Evolutionary conservation across 192 early-diverging fungal species (phyloP), one percentile per base, ranked within the genome.

Genomic region (Rhizophagus clarus): DNA sequence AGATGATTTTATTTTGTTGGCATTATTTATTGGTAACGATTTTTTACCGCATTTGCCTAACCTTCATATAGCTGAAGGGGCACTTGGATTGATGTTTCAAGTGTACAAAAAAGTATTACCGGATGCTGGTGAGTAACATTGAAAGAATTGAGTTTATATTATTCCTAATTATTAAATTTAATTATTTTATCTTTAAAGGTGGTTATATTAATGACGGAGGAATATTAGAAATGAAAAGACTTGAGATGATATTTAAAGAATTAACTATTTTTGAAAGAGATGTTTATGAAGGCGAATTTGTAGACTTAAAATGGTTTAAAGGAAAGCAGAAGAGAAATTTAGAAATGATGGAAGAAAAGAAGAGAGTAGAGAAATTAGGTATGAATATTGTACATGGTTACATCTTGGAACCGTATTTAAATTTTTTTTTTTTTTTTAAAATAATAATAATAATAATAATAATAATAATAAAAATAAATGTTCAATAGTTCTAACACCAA

Each of bases 11-110:
- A 92, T 98, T 3, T 88, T 99, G 31, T 88, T 98, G 81, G 93
- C 91, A 68, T 92, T 98, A 85, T 96, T 99, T 85, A 93, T 99
- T 32, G 98, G 98, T 70, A 99, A 99, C 84, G 98, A 99, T 85
- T 99, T 98, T 84, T 82, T 99, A 78, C 98, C 98, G 61, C 95
- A 95, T 84, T 82, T 99, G 51, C 97, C 97, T 49, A 94, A 93
- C 76, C 87, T 99, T 45, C 95, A 98, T 74, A 99, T 99, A 81
- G 93, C 93, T 32, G 95, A 97, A 84, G 96, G 96, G 69, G 97
- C 96, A 0, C 81, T 94, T 34, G 89, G 88, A 72, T 85, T 93
- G 9, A 85, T 92, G 85, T 93, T 92, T 83, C 85, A 88, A 26
- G 86, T 91, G 9, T 93, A 95, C 79, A 90, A 89, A 63, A 86